phyloP scores from a whole-genome alignment of 768 basidiomycete species.

The Flagelloscypha sp. region DNA sequence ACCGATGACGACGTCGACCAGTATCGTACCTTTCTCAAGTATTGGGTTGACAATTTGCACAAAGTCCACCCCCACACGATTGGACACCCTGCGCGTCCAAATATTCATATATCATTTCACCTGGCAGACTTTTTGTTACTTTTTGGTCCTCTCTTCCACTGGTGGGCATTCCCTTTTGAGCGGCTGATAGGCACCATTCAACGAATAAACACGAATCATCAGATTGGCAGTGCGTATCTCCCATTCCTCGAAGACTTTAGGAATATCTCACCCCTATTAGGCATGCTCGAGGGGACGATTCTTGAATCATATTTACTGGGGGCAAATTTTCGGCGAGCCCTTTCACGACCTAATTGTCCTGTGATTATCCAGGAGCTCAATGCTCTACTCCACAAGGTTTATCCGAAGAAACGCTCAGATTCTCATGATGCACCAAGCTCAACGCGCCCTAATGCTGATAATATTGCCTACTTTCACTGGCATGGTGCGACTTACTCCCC shows the following conservation, averaged over 20 bases:
- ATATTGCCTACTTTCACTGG: background rate
- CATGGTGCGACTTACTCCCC: conserved; percentile 5
- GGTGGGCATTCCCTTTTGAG: conserved; percentile 35
- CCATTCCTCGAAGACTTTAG: conserved; percentile 7
- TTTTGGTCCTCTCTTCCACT: conserved; percentile 27
- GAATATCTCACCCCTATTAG: conserved; percentile 10
- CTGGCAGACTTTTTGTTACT: conserved; percentile 24
- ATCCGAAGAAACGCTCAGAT: conserved; percentile 3
- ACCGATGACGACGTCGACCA: conserved; percentile 1
- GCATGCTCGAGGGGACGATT: conserved; percentile 10
- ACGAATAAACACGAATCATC: conserved; percentile 22
- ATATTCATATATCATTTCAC: conserved; percentile 25
- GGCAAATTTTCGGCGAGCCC: conserved; percentile 7
- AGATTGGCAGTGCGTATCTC: conserved; percentile 14
- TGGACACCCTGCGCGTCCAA: conserved; percentile 7
- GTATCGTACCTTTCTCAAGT: conserved; percentile 12
- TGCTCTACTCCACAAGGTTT: conserved; percentile 4
- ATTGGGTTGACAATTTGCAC: conserved; percentile 17
- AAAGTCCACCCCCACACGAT: conserved; percentile 16
- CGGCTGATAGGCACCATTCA: conserved; percentile 28
- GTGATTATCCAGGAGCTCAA: conserved; percentile 6
- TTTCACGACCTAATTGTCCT: conserved; percentile 3
- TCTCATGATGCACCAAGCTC: conserved; percentile 6
- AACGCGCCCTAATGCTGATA: no score
- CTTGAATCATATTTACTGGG: conserved; percentile 11